Base-by-base conservation (phyloP, 371 early-diverging fungal genomes). In the Rhizomucor miehei region DNA sequence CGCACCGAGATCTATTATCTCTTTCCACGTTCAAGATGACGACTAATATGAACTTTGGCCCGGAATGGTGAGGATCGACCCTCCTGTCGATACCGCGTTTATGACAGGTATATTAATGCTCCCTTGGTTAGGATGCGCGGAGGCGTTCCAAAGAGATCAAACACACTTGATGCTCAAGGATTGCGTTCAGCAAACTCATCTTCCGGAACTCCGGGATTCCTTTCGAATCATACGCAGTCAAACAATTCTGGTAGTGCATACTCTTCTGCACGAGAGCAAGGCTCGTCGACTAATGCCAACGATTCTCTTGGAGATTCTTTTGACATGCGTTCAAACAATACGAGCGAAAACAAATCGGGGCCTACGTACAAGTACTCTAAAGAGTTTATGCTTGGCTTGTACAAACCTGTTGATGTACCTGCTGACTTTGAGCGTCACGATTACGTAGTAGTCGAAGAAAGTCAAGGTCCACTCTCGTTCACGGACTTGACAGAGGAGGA, bases 41-140 rank as follows among this genome's bases (percentile, higher is more conserved):
- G 53, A 81, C 85, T 59, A 87, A 86, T 64, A 87, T 91, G 89
- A 91, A 91, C 74, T 90, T 90, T 67, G 89, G 90, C 54, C 89
- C 91, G 52, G 89, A 89, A 77, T 91, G 91, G 91, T 89, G 52
- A 51, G 44, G 29, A 29, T 39, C 52, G 20, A 25, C 45, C 37
- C 41, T 20, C 1, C 39, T 8, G 38, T 11, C 34, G 12, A 21
- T 1, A 35, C 6, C 13, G 40, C 17, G 11, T 34, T 10, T 19
- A 38, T 44, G 38, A 21, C 35, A n/a, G 20, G 20, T 23, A 20
- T 19, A 48, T 49, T 20, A 11, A 37, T 13, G 25, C 39, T 44
- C 6, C n/a, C 16, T 37, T 41, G 13, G 13, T 50, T 48, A 77
- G 78, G 78, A 74, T 77, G 78, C 78, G 78, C 58, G 69, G 67